Conservation (phyloP, 2,329 filamentous ascomycete genomes). For the Penicillium psychrosexuale region DNA sequence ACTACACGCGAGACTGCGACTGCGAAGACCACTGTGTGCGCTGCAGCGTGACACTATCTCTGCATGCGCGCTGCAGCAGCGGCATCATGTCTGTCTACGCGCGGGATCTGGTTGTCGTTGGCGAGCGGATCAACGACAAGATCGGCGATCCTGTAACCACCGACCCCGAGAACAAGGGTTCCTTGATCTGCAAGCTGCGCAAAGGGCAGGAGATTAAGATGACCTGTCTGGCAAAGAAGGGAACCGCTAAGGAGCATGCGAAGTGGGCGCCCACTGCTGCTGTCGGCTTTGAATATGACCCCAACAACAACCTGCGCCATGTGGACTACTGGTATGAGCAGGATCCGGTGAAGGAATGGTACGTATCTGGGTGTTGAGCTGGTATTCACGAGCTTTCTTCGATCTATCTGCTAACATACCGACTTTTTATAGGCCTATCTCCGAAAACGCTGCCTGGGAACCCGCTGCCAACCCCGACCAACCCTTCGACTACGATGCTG, state of each 20-base stretch:
- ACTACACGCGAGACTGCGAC: conserved; percentile 91
- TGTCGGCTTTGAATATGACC: conserved; percentile 96
- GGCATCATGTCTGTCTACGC: conserved; percentile 95
- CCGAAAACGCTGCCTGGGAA: conserved; percentile 63
- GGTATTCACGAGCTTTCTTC: neutral
- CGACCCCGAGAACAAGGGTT: conserved; percentile 76
- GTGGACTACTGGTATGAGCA: conserved; percentile 93
- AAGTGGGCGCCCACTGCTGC: conserved; percentile 95
- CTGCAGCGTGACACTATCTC: conserved; percentile 78
- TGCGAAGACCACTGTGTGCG: conserved; percentile 93
- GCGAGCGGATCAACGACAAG: conserved; percentile 66
- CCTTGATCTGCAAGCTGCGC: conserved; percentile 84
- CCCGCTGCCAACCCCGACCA: conserved; percentile 75
- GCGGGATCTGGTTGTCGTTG: conserved; percentile 74
- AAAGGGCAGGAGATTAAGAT: conserved; percentile 87
- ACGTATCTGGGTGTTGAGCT: conserved; percentile 28
- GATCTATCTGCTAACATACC: neutral
- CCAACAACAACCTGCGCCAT: conserved; percentile 91
- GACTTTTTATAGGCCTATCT: conserved; percentile 33
- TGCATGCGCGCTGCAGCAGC: conserved; percentile 80
- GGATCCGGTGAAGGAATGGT: conserved; percentile 81
- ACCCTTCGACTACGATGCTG: conserved; percentile 85
- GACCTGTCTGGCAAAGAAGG: conserved; percentile 93
- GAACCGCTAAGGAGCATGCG: conserved; percentile 96
- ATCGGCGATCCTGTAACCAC: conserved; percentile 80